Evolutionary conservation across 192 early-diverging fungal genomes (phyloP), one percentile per base, ranked within the genome.

Genomic region (Coemansia reversa): DNA sequence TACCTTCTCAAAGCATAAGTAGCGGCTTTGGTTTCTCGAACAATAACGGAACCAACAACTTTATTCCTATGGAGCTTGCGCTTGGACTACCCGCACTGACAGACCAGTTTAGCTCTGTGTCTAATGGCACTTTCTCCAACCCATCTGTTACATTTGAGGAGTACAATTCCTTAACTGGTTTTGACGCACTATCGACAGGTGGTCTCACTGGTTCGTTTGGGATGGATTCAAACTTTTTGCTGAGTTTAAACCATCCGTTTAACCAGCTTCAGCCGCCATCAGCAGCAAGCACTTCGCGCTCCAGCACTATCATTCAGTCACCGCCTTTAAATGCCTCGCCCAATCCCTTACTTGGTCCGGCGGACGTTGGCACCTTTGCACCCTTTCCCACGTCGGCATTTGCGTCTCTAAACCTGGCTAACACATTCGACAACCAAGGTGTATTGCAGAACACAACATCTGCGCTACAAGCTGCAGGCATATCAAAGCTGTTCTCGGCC

Each of bases 31-130:
- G 57, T 24, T 47, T 65, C 3, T 55, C 65, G 29, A 65, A 32
- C 53, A 67, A 45, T 12, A 45, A 45, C 39, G 3, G 39, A 0
- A 7, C 1, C 33, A 35, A 11, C 12, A 45, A 61, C 49, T 58
- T 75, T 6, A 60, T 81, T 58, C 73, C 78, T 3, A 81, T 81
- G 78, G 78, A 81, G 29, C 23, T 81, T 63, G 78, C 78, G 2
- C 65, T 81, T 30, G 78, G 78, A 1, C 63, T 81, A 25, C 66
- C 78, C 9, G 50, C 65, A 3, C 35, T 71, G 39, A 42, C 53
- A 11, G 62, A 51, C 4, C 59, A 62, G 35, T n/a, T 68, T 29
- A 51, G 20, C 23, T 20, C 62, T 19, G 25, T n/a, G 7, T 19
- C 62, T 16, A 65, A 25, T 47, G 45, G 50, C 28, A 22, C 58